phyloP scores from a whole-genome alignment of 1,139 yeast species.

The Scheffersomyces quercinus region DNA sequence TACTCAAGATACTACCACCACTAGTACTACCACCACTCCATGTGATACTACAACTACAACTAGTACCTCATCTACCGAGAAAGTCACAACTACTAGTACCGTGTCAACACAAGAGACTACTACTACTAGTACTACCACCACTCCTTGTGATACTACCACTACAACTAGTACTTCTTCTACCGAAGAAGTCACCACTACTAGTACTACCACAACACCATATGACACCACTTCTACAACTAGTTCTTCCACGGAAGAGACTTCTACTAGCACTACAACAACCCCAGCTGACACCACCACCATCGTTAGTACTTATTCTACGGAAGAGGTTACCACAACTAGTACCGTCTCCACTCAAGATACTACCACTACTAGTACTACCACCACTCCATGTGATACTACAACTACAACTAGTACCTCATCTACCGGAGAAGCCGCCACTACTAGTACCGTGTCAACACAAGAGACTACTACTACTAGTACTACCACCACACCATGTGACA shows the following conservation, averaged over 20 bases:
- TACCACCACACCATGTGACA: no score
- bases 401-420: conserved; percentile 18
- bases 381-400: conserved; percentile 1
- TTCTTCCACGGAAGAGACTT: neutral
- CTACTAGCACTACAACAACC: neutral
- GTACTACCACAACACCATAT: neutral
- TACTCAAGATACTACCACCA: neutral
- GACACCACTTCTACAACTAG: conserved; percentile 1
- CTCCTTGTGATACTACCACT: neutral
- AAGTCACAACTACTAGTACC: no score
- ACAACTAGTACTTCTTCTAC: neutral
- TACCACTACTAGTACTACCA: conserved; percentile 8
- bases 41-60: no score
- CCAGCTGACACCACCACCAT: neutral
- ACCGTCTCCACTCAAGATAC: neutral
- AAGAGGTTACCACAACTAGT: no score
- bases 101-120: no score
- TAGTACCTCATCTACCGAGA: no score
- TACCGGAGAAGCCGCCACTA: conserved; percentile 23
- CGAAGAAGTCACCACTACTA: neutral
- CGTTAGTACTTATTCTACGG: neutral
- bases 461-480: conserved; percentile 7
- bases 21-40: no score
- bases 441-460: conserved; percentile 11
- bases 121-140: conserved; percentile 12